Conservation (phyloP, 108 stramenopile species). For the Licmophora abbreviata region DNA sequence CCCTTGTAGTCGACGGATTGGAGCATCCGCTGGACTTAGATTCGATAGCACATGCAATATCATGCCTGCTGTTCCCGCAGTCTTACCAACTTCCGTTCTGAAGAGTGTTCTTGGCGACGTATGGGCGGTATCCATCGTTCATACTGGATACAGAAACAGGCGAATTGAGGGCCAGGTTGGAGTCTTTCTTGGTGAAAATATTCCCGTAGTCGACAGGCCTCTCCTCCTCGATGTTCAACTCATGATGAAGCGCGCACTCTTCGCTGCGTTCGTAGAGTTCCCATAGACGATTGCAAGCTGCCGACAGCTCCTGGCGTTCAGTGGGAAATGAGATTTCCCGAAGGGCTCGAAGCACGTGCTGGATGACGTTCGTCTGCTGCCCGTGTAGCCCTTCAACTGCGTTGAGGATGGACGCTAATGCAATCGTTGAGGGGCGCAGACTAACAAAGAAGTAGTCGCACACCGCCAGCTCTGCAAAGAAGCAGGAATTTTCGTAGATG, state of each 20-base stretch:
- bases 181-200: slow-evolving; percentile 10
- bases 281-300: slow-evolving; percentile 41
- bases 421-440: slow-evolving; percentile 29
- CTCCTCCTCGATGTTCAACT: slow-evolving; percentile 22
- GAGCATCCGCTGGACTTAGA: no score
- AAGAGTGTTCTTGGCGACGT: no score
- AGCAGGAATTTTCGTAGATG: slow-evolving; percentile 45
- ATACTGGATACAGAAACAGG: not conserved
- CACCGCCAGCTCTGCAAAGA: slow-evolving; percentile 50
- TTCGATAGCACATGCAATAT: no score
- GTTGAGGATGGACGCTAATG: slow-evolving; percentile 60
- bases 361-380: slow-evolving; percentile 20
- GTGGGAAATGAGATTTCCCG: slow-evolving; percentile 9
- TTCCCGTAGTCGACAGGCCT: slow-evolving; percentile 10
- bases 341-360: slow-evolving; percentile 10
- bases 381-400: slow-evolving; percentile 68
- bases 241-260: slow-evolving; percentile 48
- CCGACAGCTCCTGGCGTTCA: slow-evolving; percentile 22
- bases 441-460: slow-evolving; percentile 61
- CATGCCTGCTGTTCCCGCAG: no score
- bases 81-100: no score
- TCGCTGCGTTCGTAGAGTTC: slow-evolving; percentile 58
- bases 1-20: no score
- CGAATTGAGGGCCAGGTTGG: slow-evolving; percentile 6
- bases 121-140: no score